A percentile compares a stretch with the other conserved stretches of the same genome.
phyloP scores from a whole-genome alignment of 2,329 filamentous ascomycete genomes.

The Zopfia rhizophila region DNA sequence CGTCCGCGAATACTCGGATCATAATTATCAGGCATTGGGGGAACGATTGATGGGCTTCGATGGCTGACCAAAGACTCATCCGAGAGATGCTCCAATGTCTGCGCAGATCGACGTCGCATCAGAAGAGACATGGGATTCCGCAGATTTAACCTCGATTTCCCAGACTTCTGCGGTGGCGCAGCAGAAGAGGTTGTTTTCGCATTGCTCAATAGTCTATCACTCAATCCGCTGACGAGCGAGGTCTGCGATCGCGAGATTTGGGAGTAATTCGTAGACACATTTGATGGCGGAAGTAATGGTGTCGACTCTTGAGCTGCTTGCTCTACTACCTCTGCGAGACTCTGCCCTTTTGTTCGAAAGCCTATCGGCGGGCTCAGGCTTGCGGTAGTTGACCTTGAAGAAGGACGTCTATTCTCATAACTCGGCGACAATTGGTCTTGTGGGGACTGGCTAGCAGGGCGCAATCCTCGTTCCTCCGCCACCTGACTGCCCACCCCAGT shows the following conservation, averaged over 20 bases:
- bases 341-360: constrained; percentile 39
- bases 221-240: constrained; percentile 43
- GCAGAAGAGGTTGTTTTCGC: constrained; percentile 33
- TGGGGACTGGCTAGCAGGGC: constrained; percentile 30
- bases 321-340: constrained; percentile 35
- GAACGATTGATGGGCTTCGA: constrained; percentile 55
- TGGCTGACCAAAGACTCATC: constrained; percentile 64
- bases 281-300: constrained; percentile 33
- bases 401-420: constrained; percentile 32
- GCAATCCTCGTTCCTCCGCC: constrained; percentile 26
- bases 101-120: constrained; percentile 66
- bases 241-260: constrained; percentile 45
- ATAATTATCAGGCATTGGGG: constrained; percentile 68
- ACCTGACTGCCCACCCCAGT: constrained; percentile 15
- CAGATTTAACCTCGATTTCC: constrained; percentile 65
- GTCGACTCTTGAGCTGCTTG: constrained; percentile 26
- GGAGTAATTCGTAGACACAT: constrained; percentile 38
- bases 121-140: constrained; percentile 71
- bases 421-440: constrained; percentile 31
- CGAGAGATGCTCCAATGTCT: constrained; percentile 56
- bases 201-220: constrained; percentile 40
- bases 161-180: constrained; percentile 39
- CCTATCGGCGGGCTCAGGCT: constrained; percentile 44
- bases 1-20: constrained; percentile 72
- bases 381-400: constrained; percentile 28